Base-by-base conservation (phyloP, 129 eudicot species). In the Flaveria linearis region DNA sequence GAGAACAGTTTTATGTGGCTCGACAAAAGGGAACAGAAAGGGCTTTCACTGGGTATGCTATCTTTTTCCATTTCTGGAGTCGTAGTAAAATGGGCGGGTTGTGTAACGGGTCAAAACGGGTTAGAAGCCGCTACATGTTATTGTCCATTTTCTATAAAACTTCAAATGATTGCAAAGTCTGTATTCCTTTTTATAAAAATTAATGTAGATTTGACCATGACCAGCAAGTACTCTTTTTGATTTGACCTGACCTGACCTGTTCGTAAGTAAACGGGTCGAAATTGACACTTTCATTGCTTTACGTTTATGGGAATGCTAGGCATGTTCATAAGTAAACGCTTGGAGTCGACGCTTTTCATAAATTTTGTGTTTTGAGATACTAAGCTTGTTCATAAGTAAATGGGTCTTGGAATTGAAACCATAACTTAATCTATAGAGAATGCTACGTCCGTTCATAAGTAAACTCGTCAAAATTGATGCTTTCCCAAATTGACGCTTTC, bases 21-120 rank as follows among this genome's bases (percentile, higher is more conserved):
- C 84, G 98, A 22, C 86, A 91, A 69, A 94, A 94, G 88, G 98
- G 98, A 15, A 94, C 97, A 1, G 97, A 94, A 78, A 83, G 98
- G 80, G 88, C 98, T 63, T 94, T 94, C 73, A 84, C 93, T 26
- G 98, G 98, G 98, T 91, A 86, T 51, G 71, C 42, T 79, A 33
- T 2, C 22, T 63, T 15, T 4, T 62, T 6, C 1, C n/a, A 4
- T 61, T 58, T 9, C 7, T 10, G 5, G 30, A 57, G 6, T 57
- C 1, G 63, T 57, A 20, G 63, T 57, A 20, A 57, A 57, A 57
- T 22, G 42, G 41, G 67, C 17, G 17, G 42, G 67, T 61, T 11
- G 41, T 2, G 39, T 25, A 61, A 68, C 18, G 25, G 72, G 72
- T 42, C 53, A 67, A 55, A n/a, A 55, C 8, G 64, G 36, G 36